A percentile compares a stretch with the other conserved stretches of the same genome.
Conservation (phyloP, 805 yeast species). For the Saccharomycopsis sp. region DNA sequence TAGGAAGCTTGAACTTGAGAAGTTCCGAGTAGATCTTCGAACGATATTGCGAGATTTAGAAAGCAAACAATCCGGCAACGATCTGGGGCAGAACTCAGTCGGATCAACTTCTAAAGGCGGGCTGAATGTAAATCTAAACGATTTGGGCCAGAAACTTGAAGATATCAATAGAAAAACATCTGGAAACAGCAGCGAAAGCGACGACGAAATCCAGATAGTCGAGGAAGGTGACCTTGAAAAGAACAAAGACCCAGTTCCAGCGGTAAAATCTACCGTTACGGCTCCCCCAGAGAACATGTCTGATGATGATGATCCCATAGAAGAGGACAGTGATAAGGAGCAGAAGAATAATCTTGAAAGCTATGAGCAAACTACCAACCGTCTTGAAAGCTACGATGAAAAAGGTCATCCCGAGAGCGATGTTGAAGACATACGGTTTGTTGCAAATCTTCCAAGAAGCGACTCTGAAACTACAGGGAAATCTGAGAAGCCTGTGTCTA, state of each 20-base stretch:
- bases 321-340: background rate
- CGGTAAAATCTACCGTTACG: no score
- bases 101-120: background rate
- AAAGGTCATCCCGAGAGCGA: background rate
- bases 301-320: background rate
- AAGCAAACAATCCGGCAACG: conserved; percentile 16
- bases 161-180: background rate
- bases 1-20: conserved; percentile 26
- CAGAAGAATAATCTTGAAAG: background rate
- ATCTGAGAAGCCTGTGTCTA: background rate
- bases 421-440: background rate
- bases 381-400: no score
- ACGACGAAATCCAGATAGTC: conserved; percentile 21
- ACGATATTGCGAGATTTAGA: conserved; percentile 23
- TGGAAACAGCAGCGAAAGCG: conserved; percentile 11
- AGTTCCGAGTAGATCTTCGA: conserved; percentile 25
- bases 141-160: background rate
- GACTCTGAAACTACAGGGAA: background rate
- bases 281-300: background rate
- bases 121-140: background rate
- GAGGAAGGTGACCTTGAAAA: conserved; percentile 10
- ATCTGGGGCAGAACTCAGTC: conserved; percentile 7
- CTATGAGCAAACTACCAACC: no score
- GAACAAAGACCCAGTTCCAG: background rate
- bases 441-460: background rate